Evolutionary conservation across 2,329 filamentous ascomycete species (phyloP).

Genomic region (Penicillium carneum): DNA sequence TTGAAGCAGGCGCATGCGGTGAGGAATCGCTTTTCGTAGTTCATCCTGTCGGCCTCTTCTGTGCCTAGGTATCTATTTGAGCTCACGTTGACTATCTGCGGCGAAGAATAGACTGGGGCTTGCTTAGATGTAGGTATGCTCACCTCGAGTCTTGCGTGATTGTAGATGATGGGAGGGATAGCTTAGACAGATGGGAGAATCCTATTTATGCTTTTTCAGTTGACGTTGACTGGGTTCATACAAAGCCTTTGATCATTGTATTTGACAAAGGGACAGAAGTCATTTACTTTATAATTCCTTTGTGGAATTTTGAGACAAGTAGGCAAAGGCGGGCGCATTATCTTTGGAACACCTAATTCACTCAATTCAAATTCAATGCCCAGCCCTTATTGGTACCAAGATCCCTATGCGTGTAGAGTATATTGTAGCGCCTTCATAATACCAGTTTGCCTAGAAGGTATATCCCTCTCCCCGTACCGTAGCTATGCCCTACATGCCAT

Average conservation of each 20-base stretch:
- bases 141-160: not conserved
- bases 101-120: not conserved
- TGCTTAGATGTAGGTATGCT: not conserved
- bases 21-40: slow-evolving; percentile 5
- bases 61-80: not conserved
- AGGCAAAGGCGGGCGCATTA: slow-evolving; percentile 3
- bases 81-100: not conserved
- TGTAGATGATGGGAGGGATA: not conserved
- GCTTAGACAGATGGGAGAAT: not conserved
- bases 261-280: not conserved
- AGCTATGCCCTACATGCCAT: no score
- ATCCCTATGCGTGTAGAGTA: no score
- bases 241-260: not conserved
- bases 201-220: not conserved
- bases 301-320: not conserved
- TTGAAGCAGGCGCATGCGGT: not conserved
- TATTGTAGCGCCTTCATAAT: no score
- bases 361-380: no score
- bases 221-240: not conserved
- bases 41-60: not conserved
- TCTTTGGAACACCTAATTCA: no score
- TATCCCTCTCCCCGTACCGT: no score
- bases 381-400: no score
- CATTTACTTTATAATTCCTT: not conserved
- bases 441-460: no score